Percentiles rank a stretch among this genome's conserved stretches.
These are phyloP conservation scores for Populus ilicifolia DNA, from an alignment of 345 rosid species.

Conservation along the genomic window DNA sequence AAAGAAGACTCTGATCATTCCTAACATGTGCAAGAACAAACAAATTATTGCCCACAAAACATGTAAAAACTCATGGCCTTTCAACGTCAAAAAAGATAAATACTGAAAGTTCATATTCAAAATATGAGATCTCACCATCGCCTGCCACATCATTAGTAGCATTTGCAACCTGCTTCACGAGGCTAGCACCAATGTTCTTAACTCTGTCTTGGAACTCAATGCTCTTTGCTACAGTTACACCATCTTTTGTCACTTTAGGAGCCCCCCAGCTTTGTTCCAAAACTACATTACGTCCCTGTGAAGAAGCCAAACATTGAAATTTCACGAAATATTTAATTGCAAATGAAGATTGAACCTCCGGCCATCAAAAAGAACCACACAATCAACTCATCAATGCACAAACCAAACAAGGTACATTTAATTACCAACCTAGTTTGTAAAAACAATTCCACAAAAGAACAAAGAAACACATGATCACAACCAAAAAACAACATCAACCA, in stretches of 20 bases:
- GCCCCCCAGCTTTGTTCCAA: constrained; percentile 29
- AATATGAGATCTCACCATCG: constrained; percentile 23
- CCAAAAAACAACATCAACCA: background rate
- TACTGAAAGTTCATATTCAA: background rate
- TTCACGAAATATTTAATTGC: background rate
- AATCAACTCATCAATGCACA: background rate
- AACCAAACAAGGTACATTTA: too few species aligned
- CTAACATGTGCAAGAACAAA: background rate
- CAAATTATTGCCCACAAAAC: background rate
- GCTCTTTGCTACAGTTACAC: constrained; percentile 33
- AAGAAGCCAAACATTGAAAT: background rate
- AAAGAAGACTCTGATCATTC: too few species aligned
- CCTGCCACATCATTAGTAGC: constrained; percentile 33
- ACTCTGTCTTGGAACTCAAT: constrained; percentile 24
- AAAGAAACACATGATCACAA: background rate
- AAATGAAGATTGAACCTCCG: background rate
- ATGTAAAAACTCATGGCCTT: background rate
- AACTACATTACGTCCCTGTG: constrained; percentile 29
- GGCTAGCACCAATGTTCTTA: constrained; percentile 28
- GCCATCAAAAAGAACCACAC: background rate
- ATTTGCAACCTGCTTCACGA: constrained; percentile 32
- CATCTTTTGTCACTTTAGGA: constrained; percentile 30
- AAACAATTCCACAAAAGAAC: background rate
- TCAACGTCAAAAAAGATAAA: background rate
- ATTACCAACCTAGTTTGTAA: too few species aligned